Evolutionary conservation across 306 rosid genomes (phyloP), one percentile per base, ranked within the genome.

Genomic region (Casuarina equisetifolia): DNA sequence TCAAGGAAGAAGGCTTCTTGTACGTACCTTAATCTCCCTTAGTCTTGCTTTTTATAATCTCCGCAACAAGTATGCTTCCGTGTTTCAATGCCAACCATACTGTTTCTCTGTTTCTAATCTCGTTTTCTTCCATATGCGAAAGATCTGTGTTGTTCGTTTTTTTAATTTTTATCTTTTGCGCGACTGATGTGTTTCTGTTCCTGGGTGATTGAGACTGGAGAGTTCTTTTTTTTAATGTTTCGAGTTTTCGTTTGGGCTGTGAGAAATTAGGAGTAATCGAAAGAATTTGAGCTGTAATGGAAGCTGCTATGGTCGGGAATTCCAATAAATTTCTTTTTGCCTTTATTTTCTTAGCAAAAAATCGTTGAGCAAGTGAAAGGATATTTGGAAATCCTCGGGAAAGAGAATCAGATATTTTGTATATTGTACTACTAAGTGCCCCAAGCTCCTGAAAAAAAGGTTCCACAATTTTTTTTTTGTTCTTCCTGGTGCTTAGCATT

Each of bases 1-100:
- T 93, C 78, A 88, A 84, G 80, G 90, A 92, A 35, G 99, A 91
- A 76, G 98, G 98, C 83, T 95, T 78, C 88, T 2, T 80, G 98
- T 95, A 45, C 55, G 84, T 85, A 40, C 52, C 57, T 39, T 77
- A 82, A 16, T 46, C 12, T 66, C 3, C 0, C 1, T 52, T 44
- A 3, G 0, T 13, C 2, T 74, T 74, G 25, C 50, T 40, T 20
- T 40, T 17, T 66, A 7, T 59, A 59, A 35, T 59, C 10, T 59
- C 67, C 17, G 38, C 3, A 4, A 20, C 63, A 19, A 57, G 20
- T n/a, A 3, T 13, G 7, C 36, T 36, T 39, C 2, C 1, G 0
- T 38, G 13, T 63, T 6, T 39, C 4, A 57, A 25, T 57, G 4
- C 63, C 63, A 19, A 57, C 20, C 63, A 20, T 20, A 19, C n/a